Base-by-base conservation (phyloP, 345 rosid genomes). In the Xanthoceras sorbifolium region DNA sequence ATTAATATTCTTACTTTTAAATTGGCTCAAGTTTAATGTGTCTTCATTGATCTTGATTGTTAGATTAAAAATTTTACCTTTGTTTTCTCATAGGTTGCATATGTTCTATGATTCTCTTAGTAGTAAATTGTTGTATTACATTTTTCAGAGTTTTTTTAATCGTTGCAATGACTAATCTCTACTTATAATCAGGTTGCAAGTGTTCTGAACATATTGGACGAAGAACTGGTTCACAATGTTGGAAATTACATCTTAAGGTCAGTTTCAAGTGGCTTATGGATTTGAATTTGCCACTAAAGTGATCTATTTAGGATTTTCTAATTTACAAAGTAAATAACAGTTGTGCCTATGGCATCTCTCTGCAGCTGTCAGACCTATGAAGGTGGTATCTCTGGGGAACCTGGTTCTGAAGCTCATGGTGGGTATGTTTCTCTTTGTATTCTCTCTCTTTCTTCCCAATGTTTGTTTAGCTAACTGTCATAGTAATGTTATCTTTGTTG, bases 341-440 rank as follows among this genome's bases (percentile, higher is more conserved):
- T 72, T 22, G 62, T 12, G 71, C 69, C 73, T 62, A 23, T 75
- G 72, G 52, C 75, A 54, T 61, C 79, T 76, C 67, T 78, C 61
- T 82, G 81, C 89, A 92, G 98, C 82, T 96, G 97, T 86, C 99
- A 96, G 87, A 96, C 98, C 77, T 92, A 91, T 75, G 99, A 96
- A 88, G 99, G 99, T 78, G 99, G 99, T 64, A 92, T 96, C 83
- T 89, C 91, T 28, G 99, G 97, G 82, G 99, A 93, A 83, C 98
- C 99, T 67, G 94, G 94, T 79, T 87, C 94, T 71, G 99, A 96
- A 90, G 99, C 98, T 87, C 99, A 96, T 60, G 99, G 99, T 80
- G 99, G 99, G 99, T 96, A 93, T 76, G 97, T 82, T 77, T 74
- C 79, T 61, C 81, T 52, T 79, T 69, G 28, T 25, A n/a, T 25